Conservation (phyloP, 306 rosid genomes). For the Myrica gale region DNA sequence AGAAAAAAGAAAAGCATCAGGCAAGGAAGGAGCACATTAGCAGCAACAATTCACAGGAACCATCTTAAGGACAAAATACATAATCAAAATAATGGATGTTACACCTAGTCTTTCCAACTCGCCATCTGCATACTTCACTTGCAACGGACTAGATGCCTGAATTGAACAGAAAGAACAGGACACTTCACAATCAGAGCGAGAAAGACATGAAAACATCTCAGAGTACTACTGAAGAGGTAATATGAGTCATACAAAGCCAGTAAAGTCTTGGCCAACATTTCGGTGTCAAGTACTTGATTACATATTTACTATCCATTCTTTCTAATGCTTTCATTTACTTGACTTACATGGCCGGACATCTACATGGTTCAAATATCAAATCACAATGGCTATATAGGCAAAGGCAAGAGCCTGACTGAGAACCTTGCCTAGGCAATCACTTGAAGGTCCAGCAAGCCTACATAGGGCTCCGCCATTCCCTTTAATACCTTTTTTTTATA, state of each 20-base stretch:
- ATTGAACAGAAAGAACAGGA: constrained; percentile 42
- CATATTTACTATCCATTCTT: background rate
- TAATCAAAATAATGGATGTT: constrained; percentile 30
- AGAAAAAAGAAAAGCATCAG: constrained; percentile 7
- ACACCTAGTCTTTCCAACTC: constrained; percentile 98
- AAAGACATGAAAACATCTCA: constrained; percentile 28
- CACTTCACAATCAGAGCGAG: constrained; percentile 28
- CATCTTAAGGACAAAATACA: constrained; percentile 21
- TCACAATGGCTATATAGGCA: constrained; percentile 19
- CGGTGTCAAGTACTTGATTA: background rate
- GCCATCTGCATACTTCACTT: constrained; percentile 99
- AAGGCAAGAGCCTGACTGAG: constrained; percentile 37
- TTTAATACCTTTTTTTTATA: too few species aligned
- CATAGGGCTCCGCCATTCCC: constrained; percentile 34
- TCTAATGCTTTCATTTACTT: constrained; percentile 16
- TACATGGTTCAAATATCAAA: constrained; percentile 10
- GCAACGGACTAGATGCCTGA: constrained; percentile 99
- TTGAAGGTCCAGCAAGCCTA: constrained; percentile 39
- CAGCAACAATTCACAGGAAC: constrained; percentile 21
- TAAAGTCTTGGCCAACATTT: constrained; percentile 7
- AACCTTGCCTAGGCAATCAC: constrained; percentile 37
- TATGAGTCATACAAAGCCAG: constrained; percentile 1
- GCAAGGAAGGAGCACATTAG: constrained; percentile 14
- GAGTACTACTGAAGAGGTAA: constrained; percentile 18
- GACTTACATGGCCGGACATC: background rate